phyloP scores from a whole-genome alignment of 148 eudicot genomes.

The Spergularia marina region DNA sequence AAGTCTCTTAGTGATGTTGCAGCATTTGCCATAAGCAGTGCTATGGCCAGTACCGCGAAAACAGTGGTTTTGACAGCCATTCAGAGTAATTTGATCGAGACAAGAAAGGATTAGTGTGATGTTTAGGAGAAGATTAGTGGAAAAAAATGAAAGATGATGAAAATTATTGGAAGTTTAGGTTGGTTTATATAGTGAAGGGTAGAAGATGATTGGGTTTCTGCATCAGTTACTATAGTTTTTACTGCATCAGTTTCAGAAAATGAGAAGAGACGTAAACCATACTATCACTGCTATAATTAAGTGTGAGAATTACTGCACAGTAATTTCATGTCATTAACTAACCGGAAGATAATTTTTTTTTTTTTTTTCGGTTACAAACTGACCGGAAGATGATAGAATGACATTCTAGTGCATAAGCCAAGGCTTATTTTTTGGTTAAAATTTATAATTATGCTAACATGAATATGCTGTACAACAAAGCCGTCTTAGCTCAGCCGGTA shows the following conservation, averaged over 20 bases:
- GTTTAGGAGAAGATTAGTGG: neutral
- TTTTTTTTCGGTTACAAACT: no score
- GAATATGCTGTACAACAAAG: neutral
- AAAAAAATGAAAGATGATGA: neutral
- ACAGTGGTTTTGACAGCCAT: conserved; percentile 8
- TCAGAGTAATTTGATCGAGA: neutral
- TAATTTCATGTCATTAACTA: no score
- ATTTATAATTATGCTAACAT: no score
- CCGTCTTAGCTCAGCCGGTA: conserved; percentile 43
- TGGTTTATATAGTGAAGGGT: conserved; percentile 17
- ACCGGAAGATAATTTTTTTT: no score
- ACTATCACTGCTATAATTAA: neutral
- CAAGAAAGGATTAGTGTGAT: neutral
- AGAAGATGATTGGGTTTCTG: conserved; percentile 17
- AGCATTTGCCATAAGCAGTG: neutral
- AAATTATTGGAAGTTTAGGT: neutral
- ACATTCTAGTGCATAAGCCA: no score
- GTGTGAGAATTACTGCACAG: no score
- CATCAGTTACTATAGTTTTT: neutral
- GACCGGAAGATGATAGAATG: no score
- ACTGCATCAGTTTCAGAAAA: conserved; percentile 8
- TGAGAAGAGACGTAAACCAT: neutral
- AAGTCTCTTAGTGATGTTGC: conserved; percentile 19
- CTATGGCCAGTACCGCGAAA: conserved; percentile 2
- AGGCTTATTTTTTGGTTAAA: no score